phyloP scores from a whole-genome alignment of 2,329 filamentous ascomycete species.

The Alternaria arborescens region DNA sequence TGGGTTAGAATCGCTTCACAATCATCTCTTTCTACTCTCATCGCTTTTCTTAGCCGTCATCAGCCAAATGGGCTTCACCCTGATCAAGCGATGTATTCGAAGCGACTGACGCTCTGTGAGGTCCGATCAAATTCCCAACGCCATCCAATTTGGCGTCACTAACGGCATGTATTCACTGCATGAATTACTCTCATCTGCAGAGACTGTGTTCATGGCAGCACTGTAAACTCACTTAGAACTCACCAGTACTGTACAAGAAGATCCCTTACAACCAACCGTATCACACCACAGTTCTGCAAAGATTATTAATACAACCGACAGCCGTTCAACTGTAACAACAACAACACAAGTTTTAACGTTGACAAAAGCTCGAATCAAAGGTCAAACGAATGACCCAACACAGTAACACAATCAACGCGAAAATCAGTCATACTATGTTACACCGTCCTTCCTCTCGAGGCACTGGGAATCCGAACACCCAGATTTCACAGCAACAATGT shows the following conservation, averaged over 20 bases:
- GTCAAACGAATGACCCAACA: not conserved
- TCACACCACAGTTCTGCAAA: not conserved
- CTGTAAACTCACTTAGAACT: not conserved
- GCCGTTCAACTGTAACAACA: not conserved
- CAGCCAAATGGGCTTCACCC: not conserved
- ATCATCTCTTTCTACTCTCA: not conserved
- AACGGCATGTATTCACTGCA: not conserved
- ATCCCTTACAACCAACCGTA: not conserved
- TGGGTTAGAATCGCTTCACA: conserved; percentile 21
- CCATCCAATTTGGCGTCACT: not conserved
- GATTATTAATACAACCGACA: not conserved
- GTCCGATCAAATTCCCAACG: not conserved
- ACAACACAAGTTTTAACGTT: not conserved
- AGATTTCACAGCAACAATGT: not conserved
- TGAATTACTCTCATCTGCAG: not conserved
- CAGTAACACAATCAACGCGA: not conserved
- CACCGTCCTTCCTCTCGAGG: not conserved
- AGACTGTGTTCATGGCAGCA: not conserved
- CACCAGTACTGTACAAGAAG: not conserved
- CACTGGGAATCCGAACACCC: not conserved
- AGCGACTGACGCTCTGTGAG: not conserved
- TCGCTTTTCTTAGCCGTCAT: not conserved
- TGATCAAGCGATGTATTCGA: not conserved
- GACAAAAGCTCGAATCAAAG: not conserved
- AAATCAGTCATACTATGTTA: not conserved